Conservation (phyloP, 345 rosid species). For the Ceriops decandra region DNA sequence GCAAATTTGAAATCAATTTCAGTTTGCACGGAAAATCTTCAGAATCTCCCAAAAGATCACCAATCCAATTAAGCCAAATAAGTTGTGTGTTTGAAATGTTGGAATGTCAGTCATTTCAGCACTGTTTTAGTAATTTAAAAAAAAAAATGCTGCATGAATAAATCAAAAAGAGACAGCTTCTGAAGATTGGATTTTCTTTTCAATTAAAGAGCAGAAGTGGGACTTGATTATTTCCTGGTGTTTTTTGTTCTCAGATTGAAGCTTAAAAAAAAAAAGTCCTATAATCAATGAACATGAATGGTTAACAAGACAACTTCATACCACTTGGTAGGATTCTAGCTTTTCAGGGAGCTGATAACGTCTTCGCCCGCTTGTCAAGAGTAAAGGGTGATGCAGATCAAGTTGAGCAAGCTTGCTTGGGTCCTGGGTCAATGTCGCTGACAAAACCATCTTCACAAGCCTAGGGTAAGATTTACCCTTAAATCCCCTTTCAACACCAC, state of each 20-base stretch:
- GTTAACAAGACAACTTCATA: constrained; percentile 37
- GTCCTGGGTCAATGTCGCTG: constrained; percentile 94
- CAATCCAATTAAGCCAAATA: background rate
- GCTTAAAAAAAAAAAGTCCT: too few species aligned
- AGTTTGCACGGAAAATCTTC: too few species aligned
- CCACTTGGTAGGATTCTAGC: constrained; percentile 80
- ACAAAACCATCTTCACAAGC: constrained; percentile 80
- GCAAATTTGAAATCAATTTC: too few species aligned
- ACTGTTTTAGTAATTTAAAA: too few species aligned
- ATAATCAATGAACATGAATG: background rate
- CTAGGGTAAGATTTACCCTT: constrained; percentile 77
- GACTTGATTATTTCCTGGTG: too few species aligned
- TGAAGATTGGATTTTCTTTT: too few species aligned
- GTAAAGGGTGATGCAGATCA: constrained; percentile 85
- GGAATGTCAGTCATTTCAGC: too few species aligned
- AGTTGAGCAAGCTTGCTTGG: constrained; percentile 97
- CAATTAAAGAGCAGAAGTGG: too few species aligned
- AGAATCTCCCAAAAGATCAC: background rate
- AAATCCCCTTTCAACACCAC: constrained; percentile 81
- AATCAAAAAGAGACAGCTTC: too few species aligned
- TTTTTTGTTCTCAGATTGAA: too few species aligned
- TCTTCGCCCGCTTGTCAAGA: constrained; percentile 70
- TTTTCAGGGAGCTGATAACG: constrained; percentile 79
- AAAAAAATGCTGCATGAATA: too few species aligned
- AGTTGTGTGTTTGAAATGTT: background rate